Evolutionary conservation across 2,329 filamentous ascomycete genomes (phyloP), one percentile per base, ranked within the genome.

Genomic region (Aspergillus sp.): DNA sequence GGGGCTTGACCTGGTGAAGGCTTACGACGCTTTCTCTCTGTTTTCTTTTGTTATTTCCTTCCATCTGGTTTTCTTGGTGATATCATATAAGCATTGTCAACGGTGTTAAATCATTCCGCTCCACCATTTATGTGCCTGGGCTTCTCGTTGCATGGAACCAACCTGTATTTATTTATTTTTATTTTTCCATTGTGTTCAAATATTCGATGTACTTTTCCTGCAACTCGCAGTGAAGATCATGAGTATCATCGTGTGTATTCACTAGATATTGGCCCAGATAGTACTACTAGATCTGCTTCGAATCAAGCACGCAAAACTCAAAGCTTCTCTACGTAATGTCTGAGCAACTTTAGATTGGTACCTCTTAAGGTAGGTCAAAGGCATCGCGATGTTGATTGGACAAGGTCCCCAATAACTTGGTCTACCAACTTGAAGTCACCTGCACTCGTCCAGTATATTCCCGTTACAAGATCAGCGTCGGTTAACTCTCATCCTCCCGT

Each of bases 1-100:
- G 76, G 76, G 27, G 57, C 48, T 17, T 56, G 49, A 54, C 33
- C 9, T 40, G 48, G 33, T 40, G 27, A 27, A 21, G 24, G 4
- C 27, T 31, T 31, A 31, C 9, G 15, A 48, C 33, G n/a, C 24
- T 19, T 43, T 56, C 47, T 45, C 46, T 59, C 56, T 52, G 43
- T 62, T 61, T 43, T 37, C 17, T 35, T 54, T 58, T 37, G 14
- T 21, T 57, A 49, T 40, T 41, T 43, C 50, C 40, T 44, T 61
- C 54, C 62, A 51, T 58, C 53, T 58, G 51, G 53, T 37, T 55
- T 60, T 57, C 55, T 52, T 48, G 52, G 55, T 55, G 52, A 60
- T 63, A 59, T 52, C 56, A 58, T 56, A 49, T 56, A 37, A 49
- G 62, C 62, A 64, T 64, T 62, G 62, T 60, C 61, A 59, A 59